These are phyloP conservation scores for Elsinoe batatas DNA, from an alignment of 2,329 filamentous ascomycete genomes.

Conservation along the genomic window DNA sequence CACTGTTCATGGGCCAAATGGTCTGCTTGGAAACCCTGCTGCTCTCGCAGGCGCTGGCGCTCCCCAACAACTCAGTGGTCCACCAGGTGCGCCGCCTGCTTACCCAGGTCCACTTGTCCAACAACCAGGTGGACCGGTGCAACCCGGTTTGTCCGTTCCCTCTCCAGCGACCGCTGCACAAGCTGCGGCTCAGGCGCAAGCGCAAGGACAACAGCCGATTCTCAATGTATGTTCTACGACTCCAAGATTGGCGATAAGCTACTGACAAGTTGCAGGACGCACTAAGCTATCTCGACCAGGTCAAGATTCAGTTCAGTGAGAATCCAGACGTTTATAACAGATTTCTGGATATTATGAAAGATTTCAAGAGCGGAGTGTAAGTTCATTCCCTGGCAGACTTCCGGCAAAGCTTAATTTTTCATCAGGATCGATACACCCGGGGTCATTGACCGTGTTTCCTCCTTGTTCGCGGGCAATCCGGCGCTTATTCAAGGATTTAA, in stretches of 20 bases:
- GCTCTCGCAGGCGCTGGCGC: conserved; percentile 39
- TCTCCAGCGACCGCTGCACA: conserved; percentile 26
- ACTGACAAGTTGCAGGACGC: conserved; percentile 49
- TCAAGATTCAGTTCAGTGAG: conserved; percentile 95
- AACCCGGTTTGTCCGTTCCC: conserved; percentile 36
- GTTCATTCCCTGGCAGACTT: conserved; percentile 31
- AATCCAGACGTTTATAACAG: conserved; percentile 95
- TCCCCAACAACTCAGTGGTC: conserved; percentile 37
- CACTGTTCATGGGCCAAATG: conserved; percentile 88
- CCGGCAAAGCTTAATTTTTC: conserved; percentile 15
- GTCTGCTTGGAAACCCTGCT: conserved; percentile 57
- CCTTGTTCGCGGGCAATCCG: conserved; percentile 89
- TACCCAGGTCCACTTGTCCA: conserved; percentile 51
- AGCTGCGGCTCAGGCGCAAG: conserved; percentile 50
- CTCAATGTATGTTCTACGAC: conserved; percentile 44
- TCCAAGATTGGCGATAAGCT: not conserved
- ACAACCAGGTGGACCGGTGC: conserved; percentile 40
- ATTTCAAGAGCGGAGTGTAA: conserved; percentile 95
- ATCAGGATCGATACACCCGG: conserved; percentile 83
- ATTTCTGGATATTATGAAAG: conserved; percentile 98
- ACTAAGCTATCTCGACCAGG: conserved; percentile 91
- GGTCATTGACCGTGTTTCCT: conserved; percentile 92
- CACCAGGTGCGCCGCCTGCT: conserved; percentile 50
- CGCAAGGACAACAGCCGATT: conserved; percentile 76
- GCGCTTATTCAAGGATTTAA: conserved; percentile 84